These are phyloP conservation scores for Paecilomyces niveus DNA, from an alignment of 2,329 filamentous ascomycete genomes.

Conservation along the genomic window DNA sequence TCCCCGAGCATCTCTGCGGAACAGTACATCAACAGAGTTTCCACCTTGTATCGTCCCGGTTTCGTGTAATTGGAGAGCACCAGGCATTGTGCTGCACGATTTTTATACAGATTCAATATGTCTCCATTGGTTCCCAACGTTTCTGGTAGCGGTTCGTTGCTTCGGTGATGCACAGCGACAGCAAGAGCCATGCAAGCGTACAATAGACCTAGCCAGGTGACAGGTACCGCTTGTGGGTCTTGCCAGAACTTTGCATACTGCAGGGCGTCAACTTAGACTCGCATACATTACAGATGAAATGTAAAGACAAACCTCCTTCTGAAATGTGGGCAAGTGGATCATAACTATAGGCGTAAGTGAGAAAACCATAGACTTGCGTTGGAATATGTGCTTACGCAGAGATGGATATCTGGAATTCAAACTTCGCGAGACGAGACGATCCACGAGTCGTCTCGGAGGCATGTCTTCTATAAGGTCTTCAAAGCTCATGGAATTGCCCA, in stretches of 20 bases:
- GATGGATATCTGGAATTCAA: conserved; percentile 26
- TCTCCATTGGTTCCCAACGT: conserved; percentile 9
- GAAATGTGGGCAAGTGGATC: conserved; percentile 25
- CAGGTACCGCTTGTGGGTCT: conserved; percentile 17
- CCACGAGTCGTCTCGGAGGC: conserved; percentile 21
- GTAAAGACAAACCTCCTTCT: conserved; percentile 34
- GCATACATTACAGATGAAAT: conserved; percentile 22
- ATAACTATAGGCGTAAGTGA: conserved; percentile 28
- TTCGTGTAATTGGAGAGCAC: conserved; percentile 26
- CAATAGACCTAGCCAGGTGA: conserved; percentile 24
- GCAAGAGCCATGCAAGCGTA: conserved; percentile 22
- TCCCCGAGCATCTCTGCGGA: conserved; percentile 23
- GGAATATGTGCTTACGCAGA: conserved; percentile 14
- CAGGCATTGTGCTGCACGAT: conserved; percentile 28
- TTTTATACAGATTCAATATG: conserved; percentile 43
- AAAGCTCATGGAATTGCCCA: conserved; percentile 15
- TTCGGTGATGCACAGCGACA: conserved; percentile 17
- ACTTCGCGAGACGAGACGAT: conserved; percentile 27
- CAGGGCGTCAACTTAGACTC: not conserved
- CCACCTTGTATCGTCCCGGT: conserved; percentile 25
- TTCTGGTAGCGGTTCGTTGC: conserved; percentile 16
- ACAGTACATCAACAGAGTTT: conserved; percentile 23
- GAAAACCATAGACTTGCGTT: conserved; percentile 41
- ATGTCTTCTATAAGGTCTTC: conserved; percentile 27
- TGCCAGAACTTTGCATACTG: conserved; percentile 27